Conservation (phyloP, 345 rosid species). For the Salix viminalis region DNA sequence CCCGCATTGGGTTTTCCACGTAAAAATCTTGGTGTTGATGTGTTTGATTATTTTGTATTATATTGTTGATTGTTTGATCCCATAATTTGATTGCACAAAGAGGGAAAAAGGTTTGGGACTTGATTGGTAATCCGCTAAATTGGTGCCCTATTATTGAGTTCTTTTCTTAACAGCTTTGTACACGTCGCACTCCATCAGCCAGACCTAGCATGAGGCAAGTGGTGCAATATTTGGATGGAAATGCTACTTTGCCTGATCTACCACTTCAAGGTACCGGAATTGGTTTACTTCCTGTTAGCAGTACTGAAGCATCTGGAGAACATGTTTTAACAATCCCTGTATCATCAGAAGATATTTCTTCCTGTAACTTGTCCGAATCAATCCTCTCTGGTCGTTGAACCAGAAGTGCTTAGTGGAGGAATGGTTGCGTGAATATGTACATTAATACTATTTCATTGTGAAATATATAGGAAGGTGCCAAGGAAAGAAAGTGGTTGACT, state of each 20-base stretch:
- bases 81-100: no score
- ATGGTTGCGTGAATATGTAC: neutral
- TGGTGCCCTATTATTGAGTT: no score
- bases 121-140: no score
- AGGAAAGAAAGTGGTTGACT: no score
- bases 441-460: no score
- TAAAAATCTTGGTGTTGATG: no score
- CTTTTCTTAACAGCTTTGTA: no score
- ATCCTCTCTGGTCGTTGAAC: slow-evolving; percentile 23
- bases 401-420: neutral
- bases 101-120: no score
- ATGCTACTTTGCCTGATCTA: neutral
- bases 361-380: slow-evolving; percentile 22
- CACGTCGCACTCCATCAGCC: neutral
- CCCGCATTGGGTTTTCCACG: no score
- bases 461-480: neutral
- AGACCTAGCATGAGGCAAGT: slow-evolving; percentile 6
- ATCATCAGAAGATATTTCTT: slow-evolving; percentile 4
- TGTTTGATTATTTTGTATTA: no score
- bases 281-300: neutral
- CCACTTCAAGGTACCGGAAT: neutral
- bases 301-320: neutral
- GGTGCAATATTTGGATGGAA: slow-evolving; percentile 6
- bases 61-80: no score
- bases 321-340: neutral